Base-by-base conservation (phyloP, 192 early-diverging fungal genomes). In the Piromyces sp. region DNA sequence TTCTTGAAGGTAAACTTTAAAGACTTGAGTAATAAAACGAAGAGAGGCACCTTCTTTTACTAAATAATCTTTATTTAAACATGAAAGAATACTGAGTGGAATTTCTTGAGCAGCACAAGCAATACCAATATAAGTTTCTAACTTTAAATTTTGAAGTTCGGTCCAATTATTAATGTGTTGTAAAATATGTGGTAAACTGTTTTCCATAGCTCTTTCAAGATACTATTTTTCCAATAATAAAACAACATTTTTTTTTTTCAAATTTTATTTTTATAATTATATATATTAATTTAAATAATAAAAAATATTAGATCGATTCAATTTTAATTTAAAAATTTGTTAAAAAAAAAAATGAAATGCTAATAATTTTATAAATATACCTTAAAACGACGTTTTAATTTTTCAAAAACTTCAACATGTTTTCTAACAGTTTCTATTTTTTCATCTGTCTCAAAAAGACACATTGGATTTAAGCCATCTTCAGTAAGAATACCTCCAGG, bases 41-140 rank as follows among this genome's bases (percentile, higher is more conserved):
- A 97, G 87, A 19, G 94, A 90, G 29, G 92, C 89, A 36, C 95
- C 95, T 93, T 96, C 95, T 88, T 95, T 96, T 83, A 96, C 94
- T 85, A 98, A 89, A 85, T 98, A 95, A 83, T 98, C 97, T 88
- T 96, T 96, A 83, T 95, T 91, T 81, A 97, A 85, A 78, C 90
- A 89, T 42, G 86, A 89, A 81, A 98, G 89, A 13, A 95, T 92
- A 80, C 89, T 89, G 81, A 95, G 86, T 26, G 90, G 87, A 42
- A 94, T 87, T 79, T 95, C 88, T 68, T 92, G 90, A 68, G 84
- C 88, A 80, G 92, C 86, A 81, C 92, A 88, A 83, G 96, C 89
- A 78, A 92, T 85, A 30, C 93, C 97, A 81, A 93, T 89, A 81
- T 94, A 93, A 7, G 87, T 87, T 79, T 94, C 93, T 84, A 98